Percentiles rank a stretch among this genome's conserved stretches.
Conservation (phyloP, 768 basidiomycete genomes). For the Boletus vinaceobasis region DNA sequence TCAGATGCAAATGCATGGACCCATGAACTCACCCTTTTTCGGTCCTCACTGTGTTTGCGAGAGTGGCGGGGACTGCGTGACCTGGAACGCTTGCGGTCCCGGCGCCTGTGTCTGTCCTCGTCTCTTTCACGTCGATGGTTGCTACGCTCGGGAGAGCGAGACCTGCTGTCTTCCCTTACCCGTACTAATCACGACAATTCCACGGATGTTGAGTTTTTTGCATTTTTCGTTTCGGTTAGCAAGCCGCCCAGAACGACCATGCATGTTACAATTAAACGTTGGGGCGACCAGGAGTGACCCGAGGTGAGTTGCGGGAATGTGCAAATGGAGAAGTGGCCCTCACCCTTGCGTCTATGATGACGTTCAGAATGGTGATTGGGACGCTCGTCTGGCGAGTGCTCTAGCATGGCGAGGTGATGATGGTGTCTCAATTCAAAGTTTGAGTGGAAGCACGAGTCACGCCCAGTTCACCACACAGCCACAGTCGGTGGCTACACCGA, state of each 20-base stretch:
- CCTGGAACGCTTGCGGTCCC: constrained; percentile 19
- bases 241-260: constrained; percentile 19
- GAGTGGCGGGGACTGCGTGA: constrained; percentile 18
- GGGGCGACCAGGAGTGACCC: constrained; percentile 25
- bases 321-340: constrained; percentile 7
- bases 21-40: constrained; percentile 7
- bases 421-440: neutral
- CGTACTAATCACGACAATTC: constrained; percentile 12
- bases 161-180: constrained; percentile 20
- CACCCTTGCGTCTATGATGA: constrained; percentile 21
- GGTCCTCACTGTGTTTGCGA: constrained; percentile 1
- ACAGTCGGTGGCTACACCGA: neutral
- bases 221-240: neutral
- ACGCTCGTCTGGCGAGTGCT: constrained; percentile 7
- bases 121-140: constrained; percentile 8
- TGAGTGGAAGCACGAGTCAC: neutral
- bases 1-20: neutral
- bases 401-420: constrained; percentile 9
- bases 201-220: neutral
- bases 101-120: constrained; percentile 4
- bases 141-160: constrained; percentile 22
- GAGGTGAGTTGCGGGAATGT: constrained; percentile 20
- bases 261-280: constrained; percentile 1
- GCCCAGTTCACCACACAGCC: neutral
- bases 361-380: constrained; percentile 7